Conservation (phyloP, 2,329 filamentous ascomycete species). For the Cryphonectria parasitica region DNA sequence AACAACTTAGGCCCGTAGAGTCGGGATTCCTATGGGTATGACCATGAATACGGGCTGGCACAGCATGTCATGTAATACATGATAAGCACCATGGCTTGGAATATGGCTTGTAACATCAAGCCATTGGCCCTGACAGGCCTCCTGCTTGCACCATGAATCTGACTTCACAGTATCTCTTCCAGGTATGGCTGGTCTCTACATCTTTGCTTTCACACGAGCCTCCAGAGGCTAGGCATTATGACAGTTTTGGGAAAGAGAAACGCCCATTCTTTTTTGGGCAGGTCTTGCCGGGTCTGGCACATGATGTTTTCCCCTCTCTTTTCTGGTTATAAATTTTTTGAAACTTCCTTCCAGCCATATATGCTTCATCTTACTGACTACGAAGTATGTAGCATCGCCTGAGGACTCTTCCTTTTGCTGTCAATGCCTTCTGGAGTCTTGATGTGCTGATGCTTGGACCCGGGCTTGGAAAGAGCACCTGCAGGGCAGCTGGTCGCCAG, state of each 20-base stretch:
- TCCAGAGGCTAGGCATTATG: background rate
- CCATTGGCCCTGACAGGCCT: background rate
- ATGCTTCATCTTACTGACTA: background rate
- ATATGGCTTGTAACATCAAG: background rate
- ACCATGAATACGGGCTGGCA: background rate
- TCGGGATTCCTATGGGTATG: background rate
- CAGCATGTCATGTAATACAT: background rate
- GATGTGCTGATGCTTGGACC: background rate
- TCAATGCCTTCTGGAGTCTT: background rate
- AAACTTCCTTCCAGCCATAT: too few species aligned
- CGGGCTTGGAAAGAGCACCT: background rate
- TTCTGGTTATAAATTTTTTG: too few species aligned
- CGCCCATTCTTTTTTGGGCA: background rate
- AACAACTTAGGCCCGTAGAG: background rate
- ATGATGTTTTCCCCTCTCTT: background rate
- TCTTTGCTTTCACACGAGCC: background rate
- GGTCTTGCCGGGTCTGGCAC: background rate
- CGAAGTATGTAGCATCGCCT: background rate
- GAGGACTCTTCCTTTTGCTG: background rate
- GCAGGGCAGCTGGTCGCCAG: background rate
- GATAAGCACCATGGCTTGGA: background rate
- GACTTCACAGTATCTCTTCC: background rate
- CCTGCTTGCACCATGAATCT: background rate
- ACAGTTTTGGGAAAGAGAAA: background rate
- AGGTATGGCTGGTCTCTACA: background rate